Conservation (phyloP, 768 basidiomycete species). For the Mycena galericulata region DNA sequence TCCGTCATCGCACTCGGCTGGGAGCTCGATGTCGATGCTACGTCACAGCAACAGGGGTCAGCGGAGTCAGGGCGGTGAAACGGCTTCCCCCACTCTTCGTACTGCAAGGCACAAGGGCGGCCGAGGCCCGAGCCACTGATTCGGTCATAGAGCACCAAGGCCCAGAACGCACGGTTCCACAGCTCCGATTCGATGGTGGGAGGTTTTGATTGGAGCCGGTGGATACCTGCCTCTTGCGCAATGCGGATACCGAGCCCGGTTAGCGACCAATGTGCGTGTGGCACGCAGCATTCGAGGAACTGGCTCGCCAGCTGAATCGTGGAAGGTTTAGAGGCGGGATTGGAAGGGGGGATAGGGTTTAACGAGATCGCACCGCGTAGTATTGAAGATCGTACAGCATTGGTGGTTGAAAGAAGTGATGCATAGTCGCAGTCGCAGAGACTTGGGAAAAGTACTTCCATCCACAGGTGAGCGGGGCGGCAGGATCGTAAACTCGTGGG, state of each 20-base stretch:
- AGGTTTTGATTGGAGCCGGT: not conserved
- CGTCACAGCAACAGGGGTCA: not conserved
- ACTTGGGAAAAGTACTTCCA: slow-evolving; percentile 80
- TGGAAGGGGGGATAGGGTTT: too few relatives aligned
- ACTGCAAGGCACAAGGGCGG: slow-evolving; percentile 41
- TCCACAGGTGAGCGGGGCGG: slow-evolving; percentile 61
- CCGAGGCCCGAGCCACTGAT: slow-evolving; percentile 64
- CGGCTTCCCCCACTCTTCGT: slow-evolving; percentile 63
- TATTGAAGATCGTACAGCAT: slow-evolving; percentile 73
- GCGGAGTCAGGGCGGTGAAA: slow-evolving; percentile 44
- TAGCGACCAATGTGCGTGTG: slow-evolving; percentile 75
- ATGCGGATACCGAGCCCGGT: slow-evolving; percentile 52
- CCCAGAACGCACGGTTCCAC: slow-evolving; percentile 53
- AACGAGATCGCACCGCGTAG: too few relatives aligned
- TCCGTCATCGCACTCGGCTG: slow-evolving; percentile 67
- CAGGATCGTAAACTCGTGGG: slow-evolving; percentile 55
- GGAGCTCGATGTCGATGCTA: slow-evolving; percentile 74
- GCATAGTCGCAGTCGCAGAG: slow-evolving; percentile 71
- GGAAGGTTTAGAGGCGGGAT: not conserved
- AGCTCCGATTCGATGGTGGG: slow-evolving; percentile 40
- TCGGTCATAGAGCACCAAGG: slow-evolving; percentile 51
- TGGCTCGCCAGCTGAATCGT: slow-evolving; percentile 60
- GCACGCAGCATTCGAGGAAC: slow-evolving; percentile 67
- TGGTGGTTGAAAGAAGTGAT: slow-evolving; percentile 70
- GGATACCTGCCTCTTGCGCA: not conserved